These are phyloP conservation scores for Fusarium armeniacum DNA, from an alignment of 2,329 filamentous ascomycete genomes.

Conservation along the genomic window DNA sequence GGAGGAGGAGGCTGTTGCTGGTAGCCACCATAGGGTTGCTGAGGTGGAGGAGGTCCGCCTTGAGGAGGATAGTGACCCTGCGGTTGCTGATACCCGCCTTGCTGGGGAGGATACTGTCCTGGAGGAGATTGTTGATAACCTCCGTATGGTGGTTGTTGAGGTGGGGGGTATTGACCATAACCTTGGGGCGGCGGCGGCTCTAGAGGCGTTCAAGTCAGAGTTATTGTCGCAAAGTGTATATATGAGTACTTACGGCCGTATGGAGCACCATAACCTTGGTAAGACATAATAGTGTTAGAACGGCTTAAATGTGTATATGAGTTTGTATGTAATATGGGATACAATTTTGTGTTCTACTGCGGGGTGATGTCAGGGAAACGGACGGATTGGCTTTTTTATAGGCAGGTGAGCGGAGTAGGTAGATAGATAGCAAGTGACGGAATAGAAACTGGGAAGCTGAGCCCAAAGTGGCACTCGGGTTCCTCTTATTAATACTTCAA, in stretches of 20 bases:
- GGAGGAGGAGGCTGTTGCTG: conserved; percentile 55
- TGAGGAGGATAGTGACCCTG: conserved; percentile 54
- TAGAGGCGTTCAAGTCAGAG: conserved; percentile 29
- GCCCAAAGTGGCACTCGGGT: conserved; percentile 22
- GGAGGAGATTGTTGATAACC: conserved; percentile 56
- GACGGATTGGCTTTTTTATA: conserved; percentile 14
- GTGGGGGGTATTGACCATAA: conserved; percentile 56
- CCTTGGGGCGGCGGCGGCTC: conserved; percentile 56
- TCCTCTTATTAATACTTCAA: conserved; percentile 35
- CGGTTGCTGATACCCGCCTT: conserved; percentile 56
- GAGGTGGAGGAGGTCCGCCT: conserved; percentile 50
- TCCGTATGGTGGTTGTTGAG: conserved; percentile 47
- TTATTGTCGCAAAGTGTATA: conserved; percentile 3
- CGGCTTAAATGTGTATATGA: not conserved
- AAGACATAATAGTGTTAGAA: conserved; percentile 56
- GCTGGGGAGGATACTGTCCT: conserved; percentile 50
- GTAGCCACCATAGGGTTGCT: conserved; percentile 51
- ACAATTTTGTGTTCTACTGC: conserved; percentile 20
- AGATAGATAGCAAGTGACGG: conserved; percentile 4
- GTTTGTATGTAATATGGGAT: conserved; percentile 12
- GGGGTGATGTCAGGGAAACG: conserved; percentile 27
- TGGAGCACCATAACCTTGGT: conserved; percentile 53
- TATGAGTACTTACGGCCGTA: conserved; percentile 55
- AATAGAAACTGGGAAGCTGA: conserved; percentile 17
- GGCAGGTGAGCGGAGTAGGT: conserved; percentile 8